Percentiles rank a stretch among this genome's conserved stretches.
Evolutionary conservation across 192 early-diverging fungal species (phyloP).

Genomic region (Phlyctochytrium bullatum): DNA sequence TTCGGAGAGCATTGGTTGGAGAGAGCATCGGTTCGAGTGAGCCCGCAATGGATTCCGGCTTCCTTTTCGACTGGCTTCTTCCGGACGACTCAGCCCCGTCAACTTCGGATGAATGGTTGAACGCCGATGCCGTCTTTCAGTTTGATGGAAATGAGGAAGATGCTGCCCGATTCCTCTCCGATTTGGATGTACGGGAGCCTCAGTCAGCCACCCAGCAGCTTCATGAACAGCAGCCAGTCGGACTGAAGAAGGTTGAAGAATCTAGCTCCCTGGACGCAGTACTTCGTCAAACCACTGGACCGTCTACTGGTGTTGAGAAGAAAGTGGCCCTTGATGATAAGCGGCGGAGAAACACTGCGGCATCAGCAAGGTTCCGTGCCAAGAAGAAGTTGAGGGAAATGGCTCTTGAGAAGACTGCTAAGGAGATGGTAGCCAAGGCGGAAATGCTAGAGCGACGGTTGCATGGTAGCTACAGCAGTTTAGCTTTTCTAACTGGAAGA

Average conservation of each 20-base stretch:
- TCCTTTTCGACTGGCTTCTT: conserved; percentile 4
- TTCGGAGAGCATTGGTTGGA: too few species aligned
- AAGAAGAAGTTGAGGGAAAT: conserved; percentile 94
- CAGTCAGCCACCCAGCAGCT: not conserved
- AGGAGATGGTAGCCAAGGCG: conserved; percentile 70
- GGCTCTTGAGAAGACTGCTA: conserved; percentile 75
- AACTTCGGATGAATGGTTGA: conserved; percentile 1
- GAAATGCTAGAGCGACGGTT: conserved; percentile 68
- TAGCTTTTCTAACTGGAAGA: conserved; percentile 35
- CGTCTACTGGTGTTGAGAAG: conserved; percentile 37
- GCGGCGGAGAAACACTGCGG: conserved; percentile 89
- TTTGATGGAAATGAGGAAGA: not conserved
- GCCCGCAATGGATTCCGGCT: too few species aligned
- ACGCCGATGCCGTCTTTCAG: conserved; percentile 1
- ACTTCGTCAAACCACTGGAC: not conserved
- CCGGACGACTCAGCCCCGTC: not conserved
- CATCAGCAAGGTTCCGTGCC: conserved; percentile 89
- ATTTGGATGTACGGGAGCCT: not conserved
- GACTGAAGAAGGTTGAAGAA: not conserved
- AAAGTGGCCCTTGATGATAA: conserved; percentile 65
- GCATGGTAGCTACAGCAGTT: conserved; percentile 8
- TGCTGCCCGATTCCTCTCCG: not conserved
- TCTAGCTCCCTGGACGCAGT: not conserved
- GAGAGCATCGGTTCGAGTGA: too few species aligned
- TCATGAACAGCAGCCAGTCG: not conserved